Conservation (phyloP, 352 stramenopile genomes). For the Pythium monospermum region DNA sequence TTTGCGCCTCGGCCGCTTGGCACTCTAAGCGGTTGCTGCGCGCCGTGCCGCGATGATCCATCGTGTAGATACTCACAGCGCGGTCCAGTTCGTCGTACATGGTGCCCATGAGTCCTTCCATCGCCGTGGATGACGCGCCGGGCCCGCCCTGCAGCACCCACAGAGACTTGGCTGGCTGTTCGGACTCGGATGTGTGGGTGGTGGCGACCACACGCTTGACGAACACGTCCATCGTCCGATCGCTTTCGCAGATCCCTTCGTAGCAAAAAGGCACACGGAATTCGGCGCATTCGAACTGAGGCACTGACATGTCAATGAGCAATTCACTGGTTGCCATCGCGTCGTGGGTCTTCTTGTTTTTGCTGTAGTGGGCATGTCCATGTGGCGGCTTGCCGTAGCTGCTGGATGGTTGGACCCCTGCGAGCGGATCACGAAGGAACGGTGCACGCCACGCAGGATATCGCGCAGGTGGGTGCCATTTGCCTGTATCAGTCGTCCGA, state of each 20-base stretch:
- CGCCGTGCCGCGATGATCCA: constrained; percentile 51
- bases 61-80: constrained; percentile 48
- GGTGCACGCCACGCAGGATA: too few relatives aligned
- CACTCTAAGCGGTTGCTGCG: constrained; percentile 39
- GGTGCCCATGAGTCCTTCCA: constrained; percentile 33
- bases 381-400: too few relatives aligned
- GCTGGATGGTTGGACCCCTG: too few relatives aligned
- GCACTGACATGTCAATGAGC: too few relatives aligned
- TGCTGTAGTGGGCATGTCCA: too few relatives aligned
- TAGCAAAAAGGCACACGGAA: constrained; percentile 35
- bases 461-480: too few relatives aligned
- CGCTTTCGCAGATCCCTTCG: constrained; percentile 29
- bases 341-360: too few relatives aligned
- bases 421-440: too few relatives aligned
- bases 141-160: constrained; percentile 48
- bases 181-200: background rate
- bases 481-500: too few relatives aligned
- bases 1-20: constrained; percentile 29
- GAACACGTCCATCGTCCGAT: constrained; percentile 34
- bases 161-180: constrained; percentile 25
- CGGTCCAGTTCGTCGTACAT: constrained; percentile 30
- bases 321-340: too few relatives aligned
- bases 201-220: constrained; percentile 35
- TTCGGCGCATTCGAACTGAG: constrained; percentile 37
- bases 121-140: constrained; percentile 29